These are phyloP conservation scores for Phytophthora palmivora DNA, from an alignment of 352 stramenopile genomes.

Conservation along the genomic window DNA sequence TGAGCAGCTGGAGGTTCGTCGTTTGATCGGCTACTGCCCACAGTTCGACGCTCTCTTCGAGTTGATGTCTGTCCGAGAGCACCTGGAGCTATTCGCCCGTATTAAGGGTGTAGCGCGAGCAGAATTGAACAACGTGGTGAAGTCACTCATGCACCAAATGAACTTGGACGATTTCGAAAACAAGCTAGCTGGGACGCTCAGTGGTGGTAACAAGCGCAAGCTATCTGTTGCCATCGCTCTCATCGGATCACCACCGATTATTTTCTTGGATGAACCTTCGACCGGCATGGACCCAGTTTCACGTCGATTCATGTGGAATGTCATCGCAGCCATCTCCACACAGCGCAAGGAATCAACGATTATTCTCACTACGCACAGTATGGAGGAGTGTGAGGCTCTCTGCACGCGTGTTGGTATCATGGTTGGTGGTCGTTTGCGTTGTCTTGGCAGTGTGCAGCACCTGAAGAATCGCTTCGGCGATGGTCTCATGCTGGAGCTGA, in stretches of 20 bases:
- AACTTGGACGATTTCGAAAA: conserved; percentile 77
- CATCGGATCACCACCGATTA: conserved; percentile 92
- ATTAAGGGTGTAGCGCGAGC: conserved; percentile 82
- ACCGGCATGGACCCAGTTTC: conserved; percentile 96
- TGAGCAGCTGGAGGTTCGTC: conserved; percentile 61
- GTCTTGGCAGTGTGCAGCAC: conserved; percentile 92
- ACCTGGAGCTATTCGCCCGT: conserved; percentile 83
- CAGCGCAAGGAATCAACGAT: conserved; percentile 81
- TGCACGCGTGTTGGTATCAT: conserved; percentile 97
- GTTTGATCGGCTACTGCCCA: conserved; percentile 91
- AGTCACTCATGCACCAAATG: conserved; percentile 74
- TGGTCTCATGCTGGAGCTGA: conserved; percentile 92
- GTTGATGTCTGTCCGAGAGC: conserved; percentile 82
- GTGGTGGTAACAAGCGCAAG: conserved; percentile 93
- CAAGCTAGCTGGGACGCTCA: conserved; percentile 75
- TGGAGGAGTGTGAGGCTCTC: conserved; percentile 96
- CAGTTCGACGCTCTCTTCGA: conserved; percentile 89
- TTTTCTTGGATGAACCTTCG: conserved; percentile 93
- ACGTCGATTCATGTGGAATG: conserved; percentile 95
- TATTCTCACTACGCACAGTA: conserved; percentile 95
- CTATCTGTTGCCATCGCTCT: conserved; percentile 94
- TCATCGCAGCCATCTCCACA: conserved; percentile 88
- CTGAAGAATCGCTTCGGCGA: conserved; percentile 97
- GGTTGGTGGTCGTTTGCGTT: conserved; percentile 73
- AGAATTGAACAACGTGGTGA: conserved; percentile 31